phyloP scores from a whole-genome alignment of 148 eudicot genomes.

The Arbutus unedo region DNA sequence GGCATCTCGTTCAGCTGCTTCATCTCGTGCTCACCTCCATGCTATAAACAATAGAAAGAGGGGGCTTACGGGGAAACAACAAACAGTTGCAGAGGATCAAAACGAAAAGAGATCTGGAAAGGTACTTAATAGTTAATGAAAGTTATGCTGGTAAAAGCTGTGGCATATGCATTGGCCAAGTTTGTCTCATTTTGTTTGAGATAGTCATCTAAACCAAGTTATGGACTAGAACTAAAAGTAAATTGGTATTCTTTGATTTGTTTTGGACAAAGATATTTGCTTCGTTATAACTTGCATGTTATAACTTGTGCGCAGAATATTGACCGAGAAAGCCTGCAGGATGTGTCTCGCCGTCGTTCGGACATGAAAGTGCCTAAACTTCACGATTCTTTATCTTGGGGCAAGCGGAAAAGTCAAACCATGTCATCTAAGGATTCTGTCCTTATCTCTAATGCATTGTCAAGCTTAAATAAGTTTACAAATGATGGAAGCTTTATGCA shows the following conservation, averaged over 20 bases:
- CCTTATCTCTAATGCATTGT: constrained; percentile 65
- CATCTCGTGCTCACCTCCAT: constrained; percentile 86
- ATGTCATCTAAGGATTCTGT: constrained; percentile 49
- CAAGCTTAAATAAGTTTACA: constrained; percentile 70
- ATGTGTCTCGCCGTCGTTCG: constrained; percentile 43
- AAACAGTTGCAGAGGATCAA: constrained; percentile 29
- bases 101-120: constrained; percentile 38
- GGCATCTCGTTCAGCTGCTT: constrained; percentile 72
- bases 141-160: not conserved
- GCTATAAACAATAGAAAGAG: constrained; percentile 63
- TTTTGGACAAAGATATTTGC: not conserved
- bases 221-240: not conserved
- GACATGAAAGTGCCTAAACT: constrained; percentile 72
- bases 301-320: constrained; percentile 25
- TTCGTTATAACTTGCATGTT: constrained; percentile 6
- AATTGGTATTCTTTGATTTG: not conserved
- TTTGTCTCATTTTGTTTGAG: not conserved
- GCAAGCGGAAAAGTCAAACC: constrained; percentile 50
- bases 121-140: constrained; percentile 27
- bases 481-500: constrained; percentile 81
- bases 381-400: constrained; percentile 86
- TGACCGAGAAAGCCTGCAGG: constrained; percentile 35
- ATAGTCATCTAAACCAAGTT: not conserved
- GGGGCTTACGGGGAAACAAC: constrained; percentile 44
- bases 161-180: not conserved